Evolutionary conservation across 2,329 filamentous ascomycete species (phyloP).

Genomic region (Ascochyta viciae-villosae): DNA sequence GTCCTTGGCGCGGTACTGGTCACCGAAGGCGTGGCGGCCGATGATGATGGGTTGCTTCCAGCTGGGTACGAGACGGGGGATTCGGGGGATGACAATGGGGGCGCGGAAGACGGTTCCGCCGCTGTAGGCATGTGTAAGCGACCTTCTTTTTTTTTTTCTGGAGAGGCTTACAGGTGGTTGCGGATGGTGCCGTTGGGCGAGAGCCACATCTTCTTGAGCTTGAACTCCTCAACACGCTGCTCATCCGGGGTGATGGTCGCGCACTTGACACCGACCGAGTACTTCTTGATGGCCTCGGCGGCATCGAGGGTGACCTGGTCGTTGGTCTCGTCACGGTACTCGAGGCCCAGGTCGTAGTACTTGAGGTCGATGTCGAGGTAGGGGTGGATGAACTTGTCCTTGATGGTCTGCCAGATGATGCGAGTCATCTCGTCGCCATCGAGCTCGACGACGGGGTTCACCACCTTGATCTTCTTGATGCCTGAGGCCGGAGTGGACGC

Average conservation of each 20-base stretch:
- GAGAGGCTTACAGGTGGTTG: conserved; percentile 63
- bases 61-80: conserved; percentile 91
- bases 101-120: conserved; percentile 99
- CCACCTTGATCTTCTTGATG: conserved; percentile 99
- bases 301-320: conserved; percentile 95
- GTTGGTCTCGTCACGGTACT: conserved; percentile 94
- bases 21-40: conserved; percentile 96
- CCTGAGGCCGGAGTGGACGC: conserved; percentile 60
- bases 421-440: conserved; percentile 96
- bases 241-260: conserved; percentile 99
- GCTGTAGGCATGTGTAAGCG: conserved; percentile 43
- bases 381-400: conserved; percentile 97
- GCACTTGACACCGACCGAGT: conserved; percentile 98
- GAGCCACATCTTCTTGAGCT: conserved; percentile 99
- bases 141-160: neutral
- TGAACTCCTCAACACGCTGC: conserved; percentile 94
- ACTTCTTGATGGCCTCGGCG: conserved; percentile 98
- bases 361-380: conserved; percentile 98
- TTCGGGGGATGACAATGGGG: conserved; percentile 93
- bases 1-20: conserved; percentile 98
- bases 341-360: conserved; percentile 93
- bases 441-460: conserved; percentile 97
- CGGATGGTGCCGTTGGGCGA: conserved; percentile 91
- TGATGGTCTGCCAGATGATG: conserved; percentile 99
- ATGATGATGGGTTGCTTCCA: conserved; percentile 99